Evolutionary conservation across 441 rosid species (phyloP), one percentile per base, ranked within the genome.

Genomic region (Populus trichocarpa): DNA sequence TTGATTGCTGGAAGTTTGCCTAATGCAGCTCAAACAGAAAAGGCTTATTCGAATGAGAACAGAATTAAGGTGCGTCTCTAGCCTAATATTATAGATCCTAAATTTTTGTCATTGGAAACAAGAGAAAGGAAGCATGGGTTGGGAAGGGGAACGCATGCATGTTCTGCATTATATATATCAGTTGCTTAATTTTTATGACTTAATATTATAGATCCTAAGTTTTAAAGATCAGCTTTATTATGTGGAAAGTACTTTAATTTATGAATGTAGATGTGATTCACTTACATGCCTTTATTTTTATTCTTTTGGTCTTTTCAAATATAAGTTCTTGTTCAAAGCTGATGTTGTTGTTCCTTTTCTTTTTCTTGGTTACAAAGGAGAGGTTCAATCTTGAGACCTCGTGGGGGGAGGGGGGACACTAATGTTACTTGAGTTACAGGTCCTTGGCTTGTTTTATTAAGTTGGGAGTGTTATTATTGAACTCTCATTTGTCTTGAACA

Each of bases 11-110:
- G 57, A 64, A 64, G 32, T 76, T 80, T 78, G 72, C 73, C 73
- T 59, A 42, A 74, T 84, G 86, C 88, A 91, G 95, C 82, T 79
- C 80, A 67, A 42, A 9, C 66, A 67, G 83, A 81, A 50, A 78
- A 81, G 76, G 75, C 46, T 75, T 76, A 36, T 11, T 75, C 86
- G 26, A 78, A 69, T 81, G 69, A 63, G 46, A 40, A 67, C 53
- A 33, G 6, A 23, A 78, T n/a, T 76, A 84, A 84, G 89, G 87
- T 86, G 76, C 13, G 38, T 69, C 7, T 69, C n/a, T 33, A 65
- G 64, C 22, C 72, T 67, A 35, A 18, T 63, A 75, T 35, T 57
- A 67, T 53, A 10, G 22, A 23, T 23, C 67, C n/a, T 20, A 6
- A 25, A 35, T 50, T 50, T 50, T 16, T 50, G n/a, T 50, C 59